phyloP scores from a whole-genome alignment of 257 asterid genomes.

The Fraxinus anomala region DNA sequence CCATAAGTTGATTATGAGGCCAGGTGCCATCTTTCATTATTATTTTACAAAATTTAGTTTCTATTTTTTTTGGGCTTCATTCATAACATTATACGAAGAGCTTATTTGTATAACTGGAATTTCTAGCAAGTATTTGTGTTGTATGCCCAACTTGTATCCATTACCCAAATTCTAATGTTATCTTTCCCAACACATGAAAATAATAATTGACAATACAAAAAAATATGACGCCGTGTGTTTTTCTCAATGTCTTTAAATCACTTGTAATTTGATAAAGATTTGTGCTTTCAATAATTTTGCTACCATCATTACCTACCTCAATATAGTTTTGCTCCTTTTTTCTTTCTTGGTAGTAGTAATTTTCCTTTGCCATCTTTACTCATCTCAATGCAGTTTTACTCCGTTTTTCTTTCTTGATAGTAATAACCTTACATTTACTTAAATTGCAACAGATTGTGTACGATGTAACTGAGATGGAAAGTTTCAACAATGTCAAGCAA shows the following conservation, averaged over 20 bases:
- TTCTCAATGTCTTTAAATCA: neutral
- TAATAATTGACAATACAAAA: neutral
- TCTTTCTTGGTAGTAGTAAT: neutral
- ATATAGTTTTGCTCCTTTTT: slow-evolving; percentile 8
- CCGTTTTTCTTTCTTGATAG: neutral
- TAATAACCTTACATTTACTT: slow-evolving; percentile 28
- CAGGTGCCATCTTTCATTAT: neutral
- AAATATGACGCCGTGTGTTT: neutral
- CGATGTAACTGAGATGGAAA: slow-evolving; percentile 96
- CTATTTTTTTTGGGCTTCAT: neutral
- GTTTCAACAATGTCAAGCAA: slow-evolving; percentile 97
- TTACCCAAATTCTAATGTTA: neutral
- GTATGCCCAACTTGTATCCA: neutral
- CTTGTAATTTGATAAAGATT: neutral
- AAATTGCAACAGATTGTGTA: slow-evolving; percentile 68
- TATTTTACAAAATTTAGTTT: neutral
- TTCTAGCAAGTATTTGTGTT: neutral
- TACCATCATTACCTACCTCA: neutral
- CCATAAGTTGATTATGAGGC: neutral
- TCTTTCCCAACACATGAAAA: neutral
- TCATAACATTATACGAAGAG: neutral
- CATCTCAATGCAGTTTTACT: neutral
- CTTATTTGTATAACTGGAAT: neutral
- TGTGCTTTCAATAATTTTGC: neutral
- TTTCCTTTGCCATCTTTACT: neutral